phyloP scores from a whole-genome alignment of 208 protist genomes.

The Acanthamoeba lenticulata region DNA sequence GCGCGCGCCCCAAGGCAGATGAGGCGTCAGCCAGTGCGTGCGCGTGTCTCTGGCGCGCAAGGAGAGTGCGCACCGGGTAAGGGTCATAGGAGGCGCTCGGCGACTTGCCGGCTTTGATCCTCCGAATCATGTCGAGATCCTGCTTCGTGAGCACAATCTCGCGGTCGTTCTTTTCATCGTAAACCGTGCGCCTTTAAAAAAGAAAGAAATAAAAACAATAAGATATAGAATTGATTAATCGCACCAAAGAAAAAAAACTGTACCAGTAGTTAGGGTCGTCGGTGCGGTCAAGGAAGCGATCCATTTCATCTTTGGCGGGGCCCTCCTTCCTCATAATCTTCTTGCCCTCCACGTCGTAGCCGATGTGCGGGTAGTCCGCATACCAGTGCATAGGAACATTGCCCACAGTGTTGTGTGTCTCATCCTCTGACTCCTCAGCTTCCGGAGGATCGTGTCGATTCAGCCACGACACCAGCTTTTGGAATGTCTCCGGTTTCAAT shows the following conservation, averaged over 20 bases:
- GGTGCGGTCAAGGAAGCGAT: slow-evolving; percentile 86
- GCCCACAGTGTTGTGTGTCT: slow-evolving; percentile 84
- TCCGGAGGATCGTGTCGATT: slow-evolving; percentile 14
- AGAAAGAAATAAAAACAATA: no score
- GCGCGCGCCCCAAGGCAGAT: no score
- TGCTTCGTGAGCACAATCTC: slow-evolving; percentile 87
- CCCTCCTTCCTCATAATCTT: slow-evolving; percentile 81
- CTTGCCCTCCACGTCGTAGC: slow-evolving; percentile 87
- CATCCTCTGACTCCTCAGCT: slow-evolving; percentile 55
- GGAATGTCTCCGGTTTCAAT: not conserved
- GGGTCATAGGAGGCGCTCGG: slow-evolving; percentile 53
- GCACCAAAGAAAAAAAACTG: not conserved
- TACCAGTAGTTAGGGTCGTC: slow-evolving; percentile 83
- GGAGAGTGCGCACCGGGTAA: slow-evolving; percentile 9
- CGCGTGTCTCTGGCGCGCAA: no score
- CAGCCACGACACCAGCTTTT: slow-evolving; percentile 43
- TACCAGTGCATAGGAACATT: slow-evolving; percentile 92
- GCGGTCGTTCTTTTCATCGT: slow-evolving; percentile 86
- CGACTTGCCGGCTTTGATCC: slow-evolving; percentile 46
- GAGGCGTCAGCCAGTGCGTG: not conserved
- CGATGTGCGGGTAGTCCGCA: slow-evolving; percentile 89
- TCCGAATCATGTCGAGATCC: slow-evolving; percentile 86
- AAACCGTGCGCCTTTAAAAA: slow-evolving; percentile 84
- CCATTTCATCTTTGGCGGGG: slow-evolving; percentile 82
- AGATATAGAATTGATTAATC: no score